These are phyloP conservation scores for Gyromitra esculenta DNA, from an alignment of 2,329 filamentous ascomycete genomes.

Conservation along the genomic window DNA sequence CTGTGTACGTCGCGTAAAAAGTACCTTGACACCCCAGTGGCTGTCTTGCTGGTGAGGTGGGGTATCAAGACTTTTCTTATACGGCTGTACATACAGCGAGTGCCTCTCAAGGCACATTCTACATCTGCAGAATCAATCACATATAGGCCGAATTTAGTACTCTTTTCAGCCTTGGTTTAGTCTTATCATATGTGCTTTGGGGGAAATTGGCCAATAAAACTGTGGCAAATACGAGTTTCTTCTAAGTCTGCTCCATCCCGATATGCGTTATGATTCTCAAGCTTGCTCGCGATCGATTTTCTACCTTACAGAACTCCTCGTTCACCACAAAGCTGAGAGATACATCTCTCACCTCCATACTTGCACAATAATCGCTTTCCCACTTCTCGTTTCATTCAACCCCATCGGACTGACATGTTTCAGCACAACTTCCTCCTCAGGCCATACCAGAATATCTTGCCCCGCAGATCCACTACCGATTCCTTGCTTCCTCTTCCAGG, in stretches of 20 bases:
- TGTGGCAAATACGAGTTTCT: not conserved
- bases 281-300: too few species aligned
- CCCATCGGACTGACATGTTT: slow-evolving; percentile 38
- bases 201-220: too few species aligned
- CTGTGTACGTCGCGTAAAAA: too few species aligned
- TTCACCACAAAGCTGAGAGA: not conserved
- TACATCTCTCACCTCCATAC: slow-evolving; percentile 9
- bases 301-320: not conserved
- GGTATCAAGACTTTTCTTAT: too few species aligned
- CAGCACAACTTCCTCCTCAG: slow-evolving; percentile 31
- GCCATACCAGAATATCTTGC: not conserved
- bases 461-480: not conserved
- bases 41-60: too few species aligned
- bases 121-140: not conserved
- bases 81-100: too few species aligned
- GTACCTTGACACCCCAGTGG: too few species aligned
- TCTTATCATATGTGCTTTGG: not conserved
- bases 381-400: slow-evolving; percentile 29
- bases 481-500: not conserved
- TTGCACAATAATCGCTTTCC: slow-evolving; percentile 26
- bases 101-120: not conserved
- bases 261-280: not conserved
- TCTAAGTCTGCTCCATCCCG: too few species aligned
- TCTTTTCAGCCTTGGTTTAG: not conserved
- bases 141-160: not conserved